Evolutionary conservation across 345 rosid genomes (phyloP).

Genomic region (Psidium friedrichsthalianum): DNA sequence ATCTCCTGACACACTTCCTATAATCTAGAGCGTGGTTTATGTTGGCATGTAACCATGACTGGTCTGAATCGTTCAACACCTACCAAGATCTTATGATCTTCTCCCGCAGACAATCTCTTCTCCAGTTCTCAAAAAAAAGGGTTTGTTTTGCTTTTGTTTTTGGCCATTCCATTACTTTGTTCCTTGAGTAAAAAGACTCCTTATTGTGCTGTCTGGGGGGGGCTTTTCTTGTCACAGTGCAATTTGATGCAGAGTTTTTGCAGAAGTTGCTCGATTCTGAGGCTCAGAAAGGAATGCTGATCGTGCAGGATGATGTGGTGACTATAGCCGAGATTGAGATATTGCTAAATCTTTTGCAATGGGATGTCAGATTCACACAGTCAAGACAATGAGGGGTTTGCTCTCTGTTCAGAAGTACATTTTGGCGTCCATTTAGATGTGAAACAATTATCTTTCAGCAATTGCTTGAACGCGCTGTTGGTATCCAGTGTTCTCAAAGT

Average conservation of each 20-base stretch:
- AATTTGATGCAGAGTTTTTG: conserved; percentile 17
- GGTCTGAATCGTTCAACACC: conserved; percentile 42
- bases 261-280: conserved; percentile 33
- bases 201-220: background rate
- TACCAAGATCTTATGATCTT: conserved; percentile 35
- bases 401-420: conserved; percentile 27
- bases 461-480: background rate
- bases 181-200: background rate
- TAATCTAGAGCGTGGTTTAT: conserved; percentile 35
- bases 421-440: conserved; percentile 21
- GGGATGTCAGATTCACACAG: conserved; percentile 28
- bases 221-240: conserved; percentile 13
- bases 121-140: conserved; percentile 27
- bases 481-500: background rate
- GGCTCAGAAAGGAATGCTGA: conserved; percentile 33
- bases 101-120: conserved; percentile 42
- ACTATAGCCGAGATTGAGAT: conserved; percentile 18
- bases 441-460: background rate
- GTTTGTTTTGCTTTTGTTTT: background rate
- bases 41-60: conserved; percentile 38
- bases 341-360: conserved; percentile 14
- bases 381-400: conserved; percentile 27
- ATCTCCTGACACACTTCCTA: conserved; percentile 28
- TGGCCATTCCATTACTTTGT: background rate
- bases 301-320: conserved; percentile 21